Base-by-base conservation (phyloP, 2,329 filamentous ascomycete genomes). In the Penicillium olsonii region DNA sequence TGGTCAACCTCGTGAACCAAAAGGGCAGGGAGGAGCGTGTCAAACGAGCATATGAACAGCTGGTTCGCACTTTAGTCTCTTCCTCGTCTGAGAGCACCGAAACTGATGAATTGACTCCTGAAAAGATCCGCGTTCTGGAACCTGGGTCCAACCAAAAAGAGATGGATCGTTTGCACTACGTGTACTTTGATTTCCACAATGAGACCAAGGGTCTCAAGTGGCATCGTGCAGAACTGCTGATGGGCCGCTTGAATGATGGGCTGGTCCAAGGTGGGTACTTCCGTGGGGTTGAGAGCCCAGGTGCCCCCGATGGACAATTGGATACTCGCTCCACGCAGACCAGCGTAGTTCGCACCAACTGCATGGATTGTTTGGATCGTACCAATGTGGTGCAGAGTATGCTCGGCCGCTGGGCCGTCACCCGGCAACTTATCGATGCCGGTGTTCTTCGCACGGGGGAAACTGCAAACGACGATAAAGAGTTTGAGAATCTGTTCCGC, bases 331-430 rank as follows among this genome's bases (percentile, higher is more conserved):
- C 83, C 54, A 80, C 84, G 56, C 94, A 99, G 77, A 90, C 85
- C 1, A 91, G 89, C 53, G 92, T 97, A 14, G 92, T 99, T 56
- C 87, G 94, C 45, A 96, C 94, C 33, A 99, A 99, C 71, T 99
- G 94, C 75, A 99, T 99, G 94, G 94, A 99, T 73, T 99, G 95
- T 60, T 82, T 99, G 12, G 94, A 99, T 72, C 88, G 94, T 45
- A 99, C 94, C 45, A 99, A 99, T 63, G 92, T 99, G 6, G 90
- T 99, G 3, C 94, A 99, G 74, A 95, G 90, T 70, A 96, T 97
- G 88, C 83, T 99, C 50, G 94, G 89, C 9, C 87, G 92, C 43
- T 92, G 86, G 82, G 88, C 90, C 12, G 78, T 99, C 34, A 92
- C 92, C 54, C 87, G 91, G 57, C 94, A 96, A 77, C 84, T 99